These are phyloP conservation scores for Myxozyma lipomycoides DNA, from an alignment of 805 yeast genomes.

Conservation along the genomic window DNA sequence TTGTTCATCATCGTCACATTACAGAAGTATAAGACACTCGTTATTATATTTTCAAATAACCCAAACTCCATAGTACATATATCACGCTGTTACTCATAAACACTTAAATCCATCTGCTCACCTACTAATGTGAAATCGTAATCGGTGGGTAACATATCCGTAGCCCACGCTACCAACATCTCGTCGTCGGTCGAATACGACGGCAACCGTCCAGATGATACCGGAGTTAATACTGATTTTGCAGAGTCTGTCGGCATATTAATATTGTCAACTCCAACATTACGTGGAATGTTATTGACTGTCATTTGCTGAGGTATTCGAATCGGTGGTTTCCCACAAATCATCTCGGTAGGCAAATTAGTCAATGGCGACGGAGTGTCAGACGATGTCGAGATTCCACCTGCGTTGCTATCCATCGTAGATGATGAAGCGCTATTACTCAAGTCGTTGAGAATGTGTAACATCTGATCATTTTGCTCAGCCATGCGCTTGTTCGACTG, in stretches of 20 bases:
- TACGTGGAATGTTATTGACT: background rate
- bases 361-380: background rate
- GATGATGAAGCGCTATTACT: background rate
- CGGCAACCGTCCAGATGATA: no score
- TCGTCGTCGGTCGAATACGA: background rate
- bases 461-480: slow-evolving; percentile 3
- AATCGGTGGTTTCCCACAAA: slow-evolving; percentile 13
- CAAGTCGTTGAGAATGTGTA: slow-evolving; percentile 4
- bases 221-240: no score
- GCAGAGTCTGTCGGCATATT: no score
- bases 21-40: no score
- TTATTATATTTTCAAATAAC: background rate
- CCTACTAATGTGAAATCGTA: background rate
- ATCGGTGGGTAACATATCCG: background rate
- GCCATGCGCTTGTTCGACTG: background rate
- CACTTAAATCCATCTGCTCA: background rate
- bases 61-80: background rate
- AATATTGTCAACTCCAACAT: no score
- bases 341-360: slow-evolving; percentile 10
- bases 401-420: background rate
- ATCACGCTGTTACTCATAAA: background rate
- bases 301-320: slow-evolving; percentile 8
- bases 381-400: background rate
- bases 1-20: no score
- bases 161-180: background rate